Percentiles rank a stretch among this genome's conserved stretches.
phyloP scores from a whole-genome alignment of 164 flowering plant genomes.

The Vitis amurensis region DNA sequence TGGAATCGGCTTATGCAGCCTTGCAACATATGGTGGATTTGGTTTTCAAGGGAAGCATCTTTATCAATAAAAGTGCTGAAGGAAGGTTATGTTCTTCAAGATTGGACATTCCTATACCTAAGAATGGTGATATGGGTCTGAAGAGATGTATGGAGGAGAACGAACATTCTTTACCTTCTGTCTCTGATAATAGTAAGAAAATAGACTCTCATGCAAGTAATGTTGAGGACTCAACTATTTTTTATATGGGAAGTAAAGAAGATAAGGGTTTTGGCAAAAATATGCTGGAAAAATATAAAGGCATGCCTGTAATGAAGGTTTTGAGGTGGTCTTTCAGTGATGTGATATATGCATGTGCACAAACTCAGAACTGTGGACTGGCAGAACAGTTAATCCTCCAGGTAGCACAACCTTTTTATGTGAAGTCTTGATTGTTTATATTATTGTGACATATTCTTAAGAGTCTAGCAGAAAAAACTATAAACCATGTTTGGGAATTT shows the following conservation, averaged over 20 bases:
- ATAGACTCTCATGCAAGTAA: conserved; percentile 5
- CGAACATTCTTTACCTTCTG: conserved; percentile 13
- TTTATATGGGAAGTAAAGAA: conserved; percentile 9
- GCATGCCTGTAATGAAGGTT: conserved; percentile 33
- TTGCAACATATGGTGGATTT: conserved; percentile 73
- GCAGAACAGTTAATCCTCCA: conserved; percentile 71
- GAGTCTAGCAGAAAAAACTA: too few species aligned
- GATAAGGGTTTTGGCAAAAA: conserved; percentile 7
- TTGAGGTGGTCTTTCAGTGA: conserved; percentile 68
- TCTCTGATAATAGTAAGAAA: conserved; percentile 8
- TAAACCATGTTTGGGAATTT: too few species aligned
- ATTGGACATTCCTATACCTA: conserved; percentile 74
- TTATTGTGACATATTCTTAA: neutral
- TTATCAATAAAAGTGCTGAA: conserved; percentile 22
- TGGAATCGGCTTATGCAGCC: conserved; percentile 55
- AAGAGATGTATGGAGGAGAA: conserved; percentile 13
- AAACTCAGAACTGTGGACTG: conserved; percentile 36
- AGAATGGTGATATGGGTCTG: conserved; percentile 14
- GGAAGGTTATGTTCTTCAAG: conserved; percentile 36
- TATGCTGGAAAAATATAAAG: conserved; percentile 12
- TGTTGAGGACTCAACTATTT: conserved; percentile 3
- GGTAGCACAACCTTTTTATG: conserved; percentile 38
- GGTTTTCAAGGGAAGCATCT: conserved; percentile 31
- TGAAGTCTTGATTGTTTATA: neutral
- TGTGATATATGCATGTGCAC: conserved; percentile 69